phyloP scores from a whole-genome alignment of 345 rosid species.

The Eucalyptus curtisii region DNA sequence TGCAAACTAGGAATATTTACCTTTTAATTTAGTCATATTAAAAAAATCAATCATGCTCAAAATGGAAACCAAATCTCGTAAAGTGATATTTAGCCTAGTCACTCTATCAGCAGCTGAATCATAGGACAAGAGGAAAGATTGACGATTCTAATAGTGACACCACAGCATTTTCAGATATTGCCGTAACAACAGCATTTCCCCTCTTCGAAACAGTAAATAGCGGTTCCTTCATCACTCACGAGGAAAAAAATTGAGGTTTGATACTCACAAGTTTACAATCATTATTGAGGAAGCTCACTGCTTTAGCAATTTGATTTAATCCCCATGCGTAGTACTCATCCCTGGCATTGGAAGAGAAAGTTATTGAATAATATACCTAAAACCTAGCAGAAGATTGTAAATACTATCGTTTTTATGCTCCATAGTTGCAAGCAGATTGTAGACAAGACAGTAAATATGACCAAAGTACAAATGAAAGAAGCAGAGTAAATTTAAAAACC shows the following conservation, averaged over 20 bases:
- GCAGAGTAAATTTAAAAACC: neutral
- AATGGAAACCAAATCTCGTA: neutral
- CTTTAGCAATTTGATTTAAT: constrained; percentile 84
- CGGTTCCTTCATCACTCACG: neutral
- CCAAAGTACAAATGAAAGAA: neutral
- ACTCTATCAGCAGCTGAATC: neutral
- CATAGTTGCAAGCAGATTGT: neutral
- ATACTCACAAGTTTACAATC: constrained; percentile 94
- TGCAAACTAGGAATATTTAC: neutral
- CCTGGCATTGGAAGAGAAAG: constrained; percentile 26
- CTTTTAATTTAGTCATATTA: neutral
- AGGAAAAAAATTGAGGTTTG: neutral
- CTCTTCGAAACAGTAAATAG: neutral
- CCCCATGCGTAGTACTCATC: constrained; percentile 99
- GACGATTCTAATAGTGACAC: neutral
- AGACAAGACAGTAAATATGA: neutral
- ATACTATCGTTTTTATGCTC: neutral
- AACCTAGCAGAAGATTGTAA: neutral
- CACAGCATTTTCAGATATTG: neutral
- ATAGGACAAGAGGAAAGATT: neutral
- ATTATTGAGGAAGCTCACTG: constrained; percentile 96
- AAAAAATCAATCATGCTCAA: neutral
- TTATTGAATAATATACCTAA: neutral
- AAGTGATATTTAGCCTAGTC: neutral
- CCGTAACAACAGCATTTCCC: neutral